Base-by-base conservation (phyloP, 2,329 filamentous ascomycete genomes). In the Cordyceps cateniannulata region DNA sequence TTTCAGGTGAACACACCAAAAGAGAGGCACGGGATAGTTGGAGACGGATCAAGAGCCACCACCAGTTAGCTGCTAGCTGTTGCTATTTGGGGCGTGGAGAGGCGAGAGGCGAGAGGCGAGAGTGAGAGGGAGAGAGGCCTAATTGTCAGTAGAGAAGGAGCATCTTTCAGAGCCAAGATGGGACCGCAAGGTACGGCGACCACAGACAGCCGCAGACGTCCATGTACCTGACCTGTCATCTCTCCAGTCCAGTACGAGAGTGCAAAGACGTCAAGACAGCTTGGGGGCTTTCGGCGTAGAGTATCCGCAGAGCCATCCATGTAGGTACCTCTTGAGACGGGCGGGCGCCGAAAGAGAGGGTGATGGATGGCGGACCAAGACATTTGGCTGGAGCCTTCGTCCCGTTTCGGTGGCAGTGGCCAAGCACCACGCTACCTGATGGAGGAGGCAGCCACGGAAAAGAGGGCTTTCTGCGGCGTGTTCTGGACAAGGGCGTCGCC, bases 201-300 rank as follows among this genome's bases (percentile, higher is more conserved):
- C 38, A 57, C 47, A 18, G 20, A 48, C 55, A 20, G 16, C 14
- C 22, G 35, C 56, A n/a, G 32, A 18, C n/a, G 47, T n/a, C 22
- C 25, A 47, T 52, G 48, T 53, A 38, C 25, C 10, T 47, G 60
- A 62, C 60, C 40, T 62, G 60, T 62, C 60, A 62, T 59, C 55
- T 59, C 25, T 48, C 57, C 48, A 53, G 60, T 47, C 42, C 42
- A 52, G 57, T 45, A 45, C 5, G n/a, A 3, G 18, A 16, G 38
- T 4, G 38, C 38, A 5, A 42, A 38, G 57, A 53, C 45, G 16
- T 52, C 38, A 24, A 25, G 20, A 14, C 47, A 48, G 53, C 48
- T 29, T 18, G 32, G 50, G 18, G 32, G n/a, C 32, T 12, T 10
- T 25, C 29, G 42, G 18, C 48, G 48, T 25, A 50, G 24, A 50